Evolutionary conservation across 805 yeast species (phyloP).

Genomic region (Vanderwaltozyma verrucispora): DNA sequence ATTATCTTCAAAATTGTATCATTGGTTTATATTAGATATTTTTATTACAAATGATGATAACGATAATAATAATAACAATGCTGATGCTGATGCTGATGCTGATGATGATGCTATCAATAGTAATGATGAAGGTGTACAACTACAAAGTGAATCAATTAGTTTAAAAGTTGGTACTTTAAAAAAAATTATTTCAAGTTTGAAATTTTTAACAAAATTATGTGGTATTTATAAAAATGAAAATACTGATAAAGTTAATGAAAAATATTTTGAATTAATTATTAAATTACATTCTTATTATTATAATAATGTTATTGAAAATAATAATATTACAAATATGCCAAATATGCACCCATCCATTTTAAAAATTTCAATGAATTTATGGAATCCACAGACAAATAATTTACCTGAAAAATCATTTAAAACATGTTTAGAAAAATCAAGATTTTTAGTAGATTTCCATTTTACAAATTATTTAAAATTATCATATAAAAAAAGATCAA

Average conservation of each 20-base stretch:
- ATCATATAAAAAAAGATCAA: conserved; percentile 17
- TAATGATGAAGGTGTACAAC: neutral
- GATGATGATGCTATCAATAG: too few relatives aligned
- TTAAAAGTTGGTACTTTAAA: conserved; percentile 13
- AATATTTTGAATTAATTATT: conserved; percentile 15
- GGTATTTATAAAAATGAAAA: conserved; percentile 11
- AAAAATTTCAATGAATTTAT: conserved; percentile 22
- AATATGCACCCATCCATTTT: conserved; percentile 5
- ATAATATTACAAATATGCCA: conserved; percentile 1
- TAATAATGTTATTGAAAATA: neutral
- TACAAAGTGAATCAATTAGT: conserved; percentile 4
- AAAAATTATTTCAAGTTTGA: conserved; percentile 16
- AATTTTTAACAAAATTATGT: conserved; percentile 17
- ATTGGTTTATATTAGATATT: conserved; percentile 20
- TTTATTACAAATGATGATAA: conserved; percentile 3
- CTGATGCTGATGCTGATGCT: too few relatives aligned
- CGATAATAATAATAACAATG: neutral
- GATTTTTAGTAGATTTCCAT: conserved; percentile 25
- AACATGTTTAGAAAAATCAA: conserved; percentile 19
- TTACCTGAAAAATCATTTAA: conserved; percentile 20
- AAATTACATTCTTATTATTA: conserved; percentile 11
- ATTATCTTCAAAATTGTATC: conserved; percentile 16
- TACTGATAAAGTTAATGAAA: conserved; percentile 8
- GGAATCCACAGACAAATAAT: conserved; percentile 20
- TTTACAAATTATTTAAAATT: conserved; percentile 17